Percentiles rank a stretch among this genome's conserved stretches.
phyloP scores from a whole-genome alignment of 2,329 filamentous ascomycete genomes.

The Penicillium hordei region DNA sequence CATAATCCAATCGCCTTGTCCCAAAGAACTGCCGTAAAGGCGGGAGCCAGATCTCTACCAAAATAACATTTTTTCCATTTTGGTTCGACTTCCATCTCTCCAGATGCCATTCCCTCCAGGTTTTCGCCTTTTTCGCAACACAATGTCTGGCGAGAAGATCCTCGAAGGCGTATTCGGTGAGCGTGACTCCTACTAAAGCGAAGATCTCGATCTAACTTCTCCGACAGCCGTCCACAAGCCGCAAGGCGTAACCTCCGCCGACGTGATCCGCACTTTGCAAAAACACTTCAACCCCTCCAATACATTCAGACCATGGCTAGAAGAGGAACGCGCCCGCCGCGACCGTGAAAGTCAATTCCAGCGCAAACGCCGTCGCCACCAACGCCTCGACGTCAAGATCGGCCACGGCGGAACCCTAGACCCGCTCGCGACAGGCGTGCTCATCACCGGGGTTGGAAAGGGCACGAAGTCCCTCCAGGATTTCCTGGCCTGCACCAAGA shows the following conservation, averaged over 20 bases:
- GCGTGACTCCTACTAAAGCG: conserved; percentile 1
- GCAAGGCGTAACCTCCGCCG: conserved; percentile 78
- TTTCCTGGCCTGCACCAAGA: conserved; percentile 88
- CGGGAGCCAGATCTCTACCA: conserved; percentile 7
- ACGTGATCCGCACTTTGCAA: conserved; percentile 87
- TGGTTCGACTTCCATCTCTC: conserved; percentile 1
- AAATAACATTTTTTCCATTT: conserved; percentile 14
- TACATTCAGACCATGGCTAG: conserved; percentile 76
- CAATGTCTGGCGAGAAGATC: conserved; percentile 50
- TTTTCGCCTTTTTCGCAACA: conserved; percentile 34
- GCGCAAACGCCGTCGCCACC: conserved; percentile 61
- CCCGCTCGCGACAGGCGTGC: conserved; percentile 86
- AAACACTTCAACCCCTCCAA: conserved; percentile 75
- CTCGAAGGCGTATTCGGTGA: conserved; percentile 65
- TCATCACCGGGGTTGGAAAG: conserved; percentile 82
- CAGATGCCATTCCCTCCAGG: conserved; percentile 34
- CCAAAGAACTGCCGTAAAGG: conserved; percentile 5
- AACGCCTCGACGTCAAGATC: conserved; percentile 76
- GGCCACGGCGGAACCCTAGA: conserved; percentile 96
- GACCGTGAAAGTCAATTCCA: conserved; percentile 59
- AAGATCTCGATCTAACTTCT: conserved; percentile 10
- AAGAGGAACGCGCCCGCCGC: conserved; percentile 59
- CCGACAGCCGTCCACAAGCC: conserved; percentile 86
- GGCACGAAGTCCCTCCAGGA: conserved; percentile 79
- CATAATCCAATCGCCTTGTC: background rate